A percentile compares a stretch with the other conserved stretches of the same genome.
These are phyloP conservation scores for Wickerhamiella domercqiae DNA, from an alignment of 805 yeast genomes.

Conservation along the genomic window DNA sequence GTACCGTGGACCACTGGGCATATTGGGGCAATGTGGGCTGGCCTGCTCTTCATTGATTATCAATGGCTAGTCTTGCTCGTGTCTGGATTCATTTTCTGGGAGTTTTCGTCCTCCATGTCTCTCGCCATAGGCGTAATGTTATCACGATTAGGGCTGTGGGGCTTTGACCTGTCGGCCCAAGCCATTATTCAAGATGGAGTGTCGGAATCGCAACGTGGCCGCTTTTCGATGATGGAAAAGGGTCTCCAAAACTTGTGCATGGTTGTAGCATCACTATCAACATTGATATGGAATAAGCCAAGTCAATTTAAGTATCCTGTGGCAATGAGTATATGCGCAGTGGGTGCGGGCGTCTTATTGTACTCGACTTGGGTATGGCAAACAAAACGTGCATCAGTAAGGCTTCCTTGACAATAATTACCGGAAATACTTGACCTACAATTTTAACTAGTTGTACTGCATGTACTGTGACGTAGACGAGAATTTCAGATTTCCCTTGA, in stretches of 20 bases:
- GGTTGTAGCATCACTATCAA: slow-evolving; percentile 8
- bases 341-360: slow-evolving; percentile 5
- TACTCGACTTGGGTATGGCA: no score
- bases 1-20: slow-evolving; percentile 20
- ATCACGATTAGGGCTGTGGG: slow-evolving; percentile 30
- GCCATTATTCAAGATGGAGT: slow-evolving; percentile 25
- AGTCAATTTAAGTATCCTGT: slow-evolving; percentile 10
- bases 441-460: slow-evolving; percentile 72
- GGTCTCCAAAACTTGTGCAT: slow-evolving; percentile 11
- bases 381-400: no score
- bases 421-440: no score
- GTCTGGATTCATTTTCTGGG: slow-evolving; percentile 12
- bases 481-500: slow-evolving; percentile 96
- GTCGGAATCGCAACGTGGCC: slow-evolving; percentile 22
- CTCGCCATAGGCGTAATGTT: slow-evolving; percentile 20
- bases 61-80: slow-evolving; percentile 21
- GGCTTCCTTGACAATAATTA: no score
- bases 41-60: slow-evolving; percentile 20
- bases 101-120: slow-evolving; percentile 7
- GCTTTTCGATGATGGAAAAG: slow-evolving; percentile 21
- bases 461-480: slow-evolving; percentile 93
- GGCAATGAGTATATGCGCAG: slow-evolving; percentile 6
- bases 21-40: slow-evolving; percentile 22
- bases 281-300: slow-evolving; percentile 11
- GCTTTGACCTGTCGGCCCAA: slow-evolving; percentile 27